Conservation (phyloP, 2,329 filamentous ascomycete genomes). For the Colletotrichum orbiculare region DNA sequence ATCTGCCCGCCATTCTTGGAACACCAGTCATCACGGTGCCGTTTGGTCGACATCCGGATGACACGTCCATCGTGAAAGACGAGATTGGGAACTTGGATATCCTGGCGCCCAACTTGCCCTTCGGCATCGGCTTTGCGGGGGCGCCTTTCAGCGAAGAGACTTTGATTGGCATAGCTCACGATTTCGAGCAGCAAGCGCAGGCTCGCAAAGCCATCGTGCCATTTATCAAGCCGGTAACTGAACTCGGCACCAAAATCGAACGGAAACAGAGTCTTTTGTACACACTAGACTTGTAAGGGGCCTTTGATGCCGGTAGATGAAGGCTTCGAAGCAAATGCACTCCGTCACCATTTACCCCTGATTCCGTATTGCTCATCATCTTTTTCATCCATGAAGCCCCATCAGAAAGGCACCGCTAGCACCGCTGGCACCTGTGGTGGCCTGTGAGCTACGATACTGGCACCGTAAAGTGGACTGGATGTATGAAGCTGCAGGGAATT, state of each 20-base stretch:
- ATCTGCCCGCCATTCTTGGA: slow-evolving; percentile 66
- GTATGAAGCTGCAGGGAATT: no score
- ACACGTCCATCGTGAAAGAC: no score
- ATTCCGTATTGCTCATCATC: no score
- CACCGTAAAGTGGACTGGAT: no score
- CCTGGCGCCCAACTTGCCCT: slow-evolving; percentile 66
- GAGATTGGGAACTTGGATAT: slow-evolving; percentile 61
- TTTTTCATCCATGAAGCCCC: no score
- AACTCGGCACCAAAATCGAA: slow-evolving; percentile 42
- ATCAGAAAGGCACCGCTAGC: no score
- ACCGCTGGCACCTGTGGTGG: no score
- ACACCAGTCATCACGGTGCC: slow-evolving; percentile 72
- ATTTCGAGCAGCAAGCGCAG: slow-evolving; percentile 70
- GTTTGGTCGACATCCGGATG: slow-evolving; percentile 1
- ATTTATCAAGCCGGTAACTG: slow-evolving; percentile 44
- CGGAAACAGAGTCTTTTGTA: neutral
- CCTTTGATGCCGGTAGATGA: no score
- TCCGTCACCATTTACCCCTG: no score
- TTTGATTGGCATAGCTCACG: slow-evolving; percentile 74
- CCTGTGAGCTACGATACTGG: no score
- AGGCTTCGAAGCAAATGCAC: no score
- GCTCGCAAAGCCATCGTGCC: slow-evolving; percentile 44
- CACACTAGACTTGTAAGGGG: neutral
- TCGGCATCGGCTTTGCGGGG: slow-evolving; percentile 74
- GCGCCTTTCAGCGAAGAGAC: slow-evolving; percentile 68